Base-by-base conservation (phyloP, 768 basidiomycete genomes). In the Pulveroboletus frians region DNA sequence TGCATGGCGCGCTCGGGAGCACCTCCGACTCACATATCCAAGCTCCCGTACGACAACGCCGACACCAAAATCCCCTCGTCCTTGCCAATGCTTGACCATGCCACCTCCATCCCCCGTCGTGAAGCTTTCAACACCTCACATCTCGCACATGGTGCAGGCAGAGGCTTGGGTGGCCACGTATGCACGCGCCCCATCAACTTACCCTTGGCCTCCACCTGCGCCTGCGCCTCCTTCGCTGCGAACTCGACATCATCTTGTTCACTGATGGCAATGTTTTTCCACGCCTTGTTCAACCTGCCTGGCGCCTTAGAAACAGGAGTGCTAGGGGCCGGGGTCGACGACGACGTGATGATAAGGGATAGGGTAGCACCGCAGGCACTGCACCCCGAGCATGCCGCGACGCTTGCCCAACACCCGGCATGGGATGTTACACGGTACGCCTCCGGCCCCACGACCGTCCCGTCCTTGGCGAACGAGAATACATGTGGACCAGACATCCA, bases 401-500 rank as follows among this genome's bases (percentile, higher is more conserved):
- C 26, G 3, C 21, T 17, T 15, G 20, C 10, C 8, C 20, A 9
- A 14, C 35, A 38, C 37, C 46, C 35, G 7, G 41, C 30, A 18
- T 34, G 40, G 2, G 47, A 43, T 23, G 40, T n/a, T 1, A 7
- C 5, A 7, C 4, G 43, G 17, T 34, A 27, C 26, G 27, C 31
- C 39, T 47, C 27, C 2, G 49, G 54, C 29, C 27, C 37, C 9
- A 55, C 40, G 36, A 68, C 30, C 44, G 39, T 59, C 14, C 51
- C 64, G 11, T 59, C 51, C 32, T 56, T 32, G 27, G 57, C 38
- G 6, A 60, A 62, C 7, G 54, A 49, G 39, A 65, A 63, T 6
- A 63, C 60, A 6, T 56, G 32, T 32, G 58, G 55, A 36, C 62
- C 56, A 2, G 55, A 49, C 54, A 52, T 65, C 75, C 79, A 37